phyloP scores from a whole-genome alignment of 2,329 filamentous ascomycete species.

The Polytolypa hystricis region DNA sequence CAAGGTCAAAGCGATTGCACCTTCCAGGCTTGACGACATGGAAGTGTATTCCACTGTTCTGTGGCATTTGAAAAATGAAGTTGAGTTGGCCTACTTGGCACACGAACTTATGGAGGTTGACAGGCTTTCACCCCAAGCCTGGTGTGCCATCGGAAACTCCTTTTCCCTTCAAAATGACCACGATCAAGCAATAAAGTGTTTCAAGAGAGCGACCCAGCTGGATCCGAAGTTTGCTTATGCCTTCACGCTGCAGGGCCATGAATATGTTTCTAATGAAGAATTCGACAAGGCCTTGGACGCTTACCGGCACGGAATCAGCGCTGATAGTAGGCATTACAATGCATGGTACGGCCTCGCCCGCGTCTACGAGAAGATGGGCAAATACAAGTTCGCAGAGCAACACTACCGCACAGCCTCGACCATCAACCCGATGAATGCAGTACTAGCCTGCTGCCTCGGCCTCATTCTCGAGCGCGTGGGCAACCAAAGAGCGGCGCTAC shows the following conservation, averaged over 20 bases:
- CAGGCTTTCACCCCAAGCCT: conserved; percentile 84
- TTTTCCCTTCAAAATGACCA: conserved; percentile 88
- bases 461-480: conserved; percentile 81
- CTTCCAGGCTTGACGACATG: conserved; percentile 84
- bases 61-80: conserved; percentile 93
- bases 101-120: conserved; percentile 81
- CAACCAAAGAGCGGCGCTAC: conserved; percentile 64
- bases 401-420: conserved; percentile 80
- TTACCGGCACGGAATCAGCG: conserved; percentile 75
- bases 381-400: conserved; percentile 78
- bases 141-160: conserved; percentile 91
- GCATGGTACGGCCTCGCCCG: conserved; percentile 85
- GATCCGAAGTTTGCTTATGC: conserved; percentile 88
- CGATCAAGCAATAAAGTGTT: conserved; percentile 87
- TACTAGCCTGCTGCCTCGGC: conserved; percentile 86
- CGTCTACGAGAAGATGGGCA: conserved; percentile 82
- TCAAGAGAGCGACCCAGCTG: conserved; percentile 85
- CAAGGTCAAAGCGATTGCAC: conserved; percentile 65
- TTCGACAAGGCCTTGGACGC: conserved; percentile 86
- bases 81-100: conserved; percentile 80
- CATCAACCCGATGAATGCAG: conserved; percentile 90
- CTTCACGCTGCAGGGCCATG: conserved; percentile 90
- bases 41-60: conserved; percentile 96
- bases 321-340: conserved; percentile 86
- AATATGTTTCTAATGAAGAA: conserved; percentile 91